Conservation (phyloP, 345 rosid species). For the Salix dunnii region DNA sequence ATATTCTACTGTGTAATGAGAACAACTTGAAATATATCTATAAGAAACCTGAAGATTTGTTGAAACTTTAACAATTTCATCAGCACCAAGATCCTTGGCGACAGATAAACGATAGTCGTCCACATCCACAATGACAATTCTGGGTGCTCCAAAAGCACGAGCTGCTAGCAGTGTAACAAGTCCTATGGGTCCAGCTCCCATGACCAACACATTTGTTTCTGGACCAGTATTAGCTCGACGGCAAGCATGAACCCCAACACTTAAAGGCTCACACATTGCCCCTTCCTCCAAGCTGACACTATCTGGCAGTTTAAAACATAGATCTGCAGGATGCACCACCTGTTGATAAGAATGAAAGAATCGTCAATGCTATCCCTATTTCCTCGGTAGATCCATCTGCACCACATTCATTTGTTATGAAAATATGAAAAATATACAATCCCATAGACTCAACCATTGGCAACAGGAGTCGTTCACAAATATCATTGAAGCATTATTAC, state of each 20-base stretch:
- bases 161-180: conserved; percentile 87
- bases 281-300: conserved; percentile 93
- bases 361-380: not conserved
- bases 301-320: conserved; percentile 85
- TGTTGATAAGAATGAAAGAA: conserved; percentile 6
- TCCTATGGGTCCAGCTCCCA: conserved; percentile 95
- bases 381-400: not conserved
- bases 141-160: conserved; percentile 85
- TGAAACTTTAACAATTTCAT: conserved; percentile 62
- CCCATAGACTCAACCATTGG: not conserved
- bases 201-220: conserved; percentile 59
- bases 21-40: too few species aligned
- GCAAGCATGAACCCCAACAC: conserved; percentile 94
- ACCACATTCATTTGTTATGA: not conserved
- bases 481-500: not conserved
- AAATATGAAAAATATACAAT: not conserved
- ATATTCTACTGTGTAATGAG: too few species aligned
- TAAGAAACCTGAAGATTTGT: conserved; percentile 49
- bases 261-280: conserved; percentile 94
- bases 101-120: conserved; percentile 66
- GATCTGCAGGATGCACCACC: conserved; percentile 92
- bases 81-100: conserved; percentile 73
- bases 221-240: conserved; percentile 77
- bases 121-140: conserved; percentile 69
- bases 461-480: not conserved